Percentiles rank a stretch among this genome's conserved stretches.
phyloP scores from a whole-genome alignment of 306 rosid species.

The Pachyrhizus erosus region DNA sequence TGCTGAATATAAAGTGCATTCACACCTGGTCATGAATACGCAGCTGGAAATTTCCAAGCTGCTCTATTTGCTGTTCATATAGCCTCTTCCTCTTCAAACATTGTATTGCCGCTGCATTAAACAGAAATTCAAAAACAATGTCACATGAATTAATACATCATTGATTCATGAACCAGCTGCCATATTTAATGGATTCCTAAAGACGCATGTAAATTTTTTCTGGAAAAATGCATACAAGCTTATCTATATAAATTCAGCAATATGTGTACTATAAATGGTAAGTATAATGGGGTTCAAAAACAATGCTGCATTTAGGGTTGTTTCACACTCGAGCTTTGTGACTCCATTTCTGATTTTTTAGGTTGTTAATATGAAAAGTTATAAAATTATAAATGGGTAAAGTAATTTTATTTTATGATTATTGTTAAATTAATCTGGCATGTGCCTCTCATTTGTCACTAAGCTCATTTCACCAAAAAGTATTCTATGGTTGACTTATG shows the following conservation, averaged over 20 bases:
- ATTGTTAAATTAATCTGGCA: not conserved
- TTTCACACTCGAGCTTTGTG: not conserved
- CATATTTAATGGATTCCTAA: conserved; percentile 3
- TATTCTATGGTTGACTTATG: not conserved
- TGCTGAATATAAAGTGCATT: conserved; percentile 27
- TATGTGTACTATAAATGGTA: not conserved
- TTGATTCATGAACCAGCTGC: not conserved
- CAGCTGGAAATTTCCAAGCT: conserved; percentile 97
- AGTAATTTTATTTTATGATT: not conserved
- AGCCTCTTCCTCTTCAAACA: conserved; percentile 95
- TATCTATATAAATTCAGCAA: conserved; percentile 5
- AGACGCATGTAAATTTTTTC: not conserved
- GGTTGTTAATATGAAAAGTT: not conserved
- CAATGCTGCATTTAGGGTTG: not conserved
- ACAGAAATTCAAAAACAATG: conserved; percentile 29
- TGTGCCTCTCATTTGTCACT: not conserved
- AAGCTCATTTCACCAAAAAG: not conserved
- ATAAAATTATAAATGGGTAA: not conserved
- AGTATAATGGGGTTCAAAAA: not conserved
- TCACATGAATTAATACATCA: not conserved
- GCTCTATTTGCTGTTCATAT: conserved; percentile 96
- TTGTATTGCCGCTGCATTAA: conserved; percentile 86
- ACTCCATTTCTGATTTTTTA: not conserved
- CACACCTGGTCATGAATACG: conserved; percentile 96
- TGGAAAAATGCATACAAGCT: not conserved